Evolutionary conservation across 208 protist species (phyloP), one percentile per base, ranked within the genome.

Genomic region (Trypanosoma grayi): DNA sequence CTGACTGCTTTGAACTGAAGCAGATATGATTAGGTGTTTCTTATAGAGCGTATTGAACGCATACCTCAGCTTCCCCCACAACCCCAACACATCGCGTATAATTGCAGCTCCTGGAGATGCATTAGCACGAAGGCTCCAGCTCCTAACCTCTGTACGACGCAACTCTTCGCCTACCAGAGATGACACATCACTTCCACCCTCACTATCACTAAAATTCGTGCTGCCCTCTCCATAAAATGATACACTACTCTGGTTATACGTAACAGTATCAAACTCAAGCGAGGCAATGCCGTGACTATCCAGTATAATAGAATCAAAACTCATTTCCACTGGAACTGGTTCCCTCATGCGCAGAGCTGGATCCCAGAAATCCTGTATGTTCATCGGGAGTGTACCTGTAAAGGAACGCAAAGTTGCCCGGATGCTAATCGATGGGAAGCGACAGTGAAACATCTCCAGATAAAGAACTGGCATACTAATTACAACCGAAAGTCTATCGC

Each of bases 111-210:
- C 48, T 48, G 57, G 34, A 47, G 34, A n/a, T 4, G 34, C 11
- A 16, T 66, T 50, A 39, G 79, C 39, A 73, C 58, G 25, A 39
- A 61, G 41, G 72, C 61, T 18, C 48, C 60, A 66, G 20, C 16
- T 28, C n/a, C 47, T 48, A 25, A 60, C 34, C 40, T 63, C 44
- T 34, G 44, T 5, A 50, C 59, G 37, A 60, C 9, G 10, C 6
- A 20, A 14, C 1, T 57, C 41, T 37, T 60, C 40, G 22, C 18
- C 8, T 25, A 36, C 27, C 25, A 33, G 22, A 25, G 36, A 53
- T 24, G 40, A 53, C 2, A 25, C 46, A 34, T 58, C 44, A 31
- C 60, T 66, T 24, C 27, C 40, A 44, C 50, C 2, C 18, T 57
- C 60, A 39, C 30, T 51, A 41, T 66, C 60, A 43, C 47, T 59